Conservation (phyloP, 2,329 filamentous ascomycete species). For the Botrytis fragariae region DNA sequence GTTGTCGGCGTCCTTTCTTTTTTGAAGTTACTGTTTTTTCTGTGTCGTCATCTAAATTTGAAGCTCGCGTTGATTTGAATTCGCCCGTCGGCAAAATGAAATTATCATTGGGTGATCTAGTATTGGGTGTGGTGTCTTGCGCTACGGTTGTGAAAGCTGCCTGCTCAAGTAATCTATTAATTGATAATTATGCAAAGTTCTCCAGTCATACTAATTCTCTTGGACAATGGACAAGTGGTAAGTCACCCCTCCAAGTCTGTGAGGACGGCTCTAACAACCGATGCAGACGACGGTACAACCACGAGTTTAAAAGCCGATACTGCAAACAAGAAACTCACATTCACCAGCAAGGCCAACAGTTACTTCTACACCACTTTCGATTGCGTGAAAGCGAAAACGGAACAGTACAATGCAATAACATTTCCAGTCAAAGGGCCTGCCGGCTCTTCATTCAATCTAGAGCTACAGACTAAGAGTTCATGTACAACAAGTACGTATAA, state of each 20-base stretch:
- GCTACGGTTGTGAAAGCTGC: conserved; percentile 25
- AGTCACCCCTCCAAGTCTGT: conserved; percentile 18
- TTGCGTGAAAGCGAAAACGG: conserved; percentile 46
- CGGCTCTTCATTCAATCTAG: conserved; percentile 43
- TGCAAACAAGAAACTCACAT: conserved; percentile 46
- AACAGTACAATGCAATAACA: conserved; percentile 48
- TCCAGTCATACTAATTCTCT: conserved; percentile 39
- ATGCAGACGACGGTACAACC: conserved; percentile 50
- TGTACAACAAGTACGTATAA: conserved; percentile 44
- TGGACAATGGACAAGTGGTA: conserved; percentile 41
- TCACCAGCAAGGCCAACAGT: conserved; percentile 48
- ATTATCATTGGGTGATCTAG: not conserved
- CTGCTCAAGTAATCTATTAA: conserved; percentile 34
- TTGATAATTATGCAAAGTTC: conserved; percentile 38
- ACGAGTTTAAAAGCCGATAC: conserved; percentile 42
- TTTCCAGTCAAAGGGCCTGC: conserved; percentile 48
- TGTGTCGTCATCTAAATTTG: no score
- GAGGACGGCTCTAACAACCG: conserved; percentile 7
- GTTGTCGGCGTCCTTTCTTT: conserved; percentile 15
- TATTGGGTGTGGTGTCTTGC: conserved; percentile 17
- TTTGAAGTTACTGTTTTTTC: not conserved
- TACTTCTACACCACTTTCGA: conserved; percentile 55
- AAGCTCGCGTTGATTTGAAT: not conserved
- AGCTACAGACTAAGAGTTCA: conserved; percentile 48
- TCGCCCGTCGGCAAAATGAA: not conserved